A percentile compares a stretch with the other conserved stretches of the same genome.
phyloP scores from a whole-genome alignment of 306 rosid species.

The Cercis canadensis region DNA sequence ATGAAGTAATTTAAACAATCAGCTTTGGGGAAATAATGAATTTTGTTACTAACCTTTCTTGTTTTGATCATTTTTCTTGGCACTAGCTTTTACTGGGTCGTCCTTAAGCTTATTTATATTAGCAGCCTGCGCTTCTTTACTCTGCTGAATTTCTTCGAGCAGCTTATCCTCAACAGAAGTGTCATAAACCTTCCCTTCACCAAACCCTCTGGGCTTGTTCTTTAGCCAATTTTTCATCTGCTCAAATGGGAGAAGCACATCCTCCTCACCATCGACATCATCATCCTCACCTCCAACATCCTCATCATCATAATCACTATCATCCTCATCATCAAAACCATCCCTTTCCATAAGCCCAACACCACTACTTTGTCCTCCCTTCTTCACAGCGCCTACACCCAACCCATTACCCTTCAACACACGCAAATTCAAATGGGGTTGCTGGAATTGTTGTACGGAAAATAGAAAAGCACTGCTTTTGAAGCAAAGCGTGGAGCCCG shows the following conservation, averaged over 20 bases:
- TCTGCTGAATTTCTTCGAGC: slow-evolving; percentile 73
- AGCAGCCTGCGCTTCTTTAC: slow-evolving; percentile 55
- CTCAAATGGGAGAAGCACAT: slow-evolving; percentile 48
- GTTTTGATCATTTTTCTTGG: slow-evolving; percentile 31
- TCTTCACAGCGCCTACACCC: slow-evolving; percentile 28
- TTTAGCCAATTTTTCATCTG: slow-evolving; percentile 66
- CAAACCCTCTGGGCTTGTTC: slow-evolving; percentile 78
- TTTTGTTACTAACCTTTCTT: slow-evolving; percentile 50
- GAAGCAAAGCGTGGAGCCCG: slow-evolving; percentile 20
- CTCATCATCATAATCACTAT: slow-evolving; percentile 31
- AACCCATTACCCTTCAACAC: slow-evolving; percentile 31
- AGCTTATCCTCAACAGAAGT: slow-evolving; percentile 82
- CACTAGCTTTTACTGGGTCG: slow-evolving; percentile 31
- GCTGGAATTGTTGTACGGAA: slow-evolving; percentile 38
- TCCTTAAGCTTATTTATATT: slow-evolving; percentile 62
- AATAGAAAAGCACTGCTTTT: slow-evolving; percentile 8
- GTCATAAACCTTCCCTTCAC: slow-evolving; percentile 77
- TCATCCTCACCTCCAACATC: slow-evolving; percentile 28
- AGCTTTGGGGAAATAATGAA: not conserved
- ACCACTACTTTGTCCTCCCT: slow-evolving; percentile 35
- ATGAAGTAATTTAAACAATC: not conserved
- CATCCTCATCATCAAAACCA: slow-evolving; percentile 38
- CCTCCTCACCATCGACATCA: slow-evolving; percentile 50
- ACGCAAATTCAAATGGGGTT: slow-evolving; percentile 23
- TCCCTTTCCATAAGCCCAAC: slow-evolving; percentile 20